Base-by-base conservation (phyloP, 2,329 filamentous ascomycete species). In the Scleromitrula shiraiana region DNA sequence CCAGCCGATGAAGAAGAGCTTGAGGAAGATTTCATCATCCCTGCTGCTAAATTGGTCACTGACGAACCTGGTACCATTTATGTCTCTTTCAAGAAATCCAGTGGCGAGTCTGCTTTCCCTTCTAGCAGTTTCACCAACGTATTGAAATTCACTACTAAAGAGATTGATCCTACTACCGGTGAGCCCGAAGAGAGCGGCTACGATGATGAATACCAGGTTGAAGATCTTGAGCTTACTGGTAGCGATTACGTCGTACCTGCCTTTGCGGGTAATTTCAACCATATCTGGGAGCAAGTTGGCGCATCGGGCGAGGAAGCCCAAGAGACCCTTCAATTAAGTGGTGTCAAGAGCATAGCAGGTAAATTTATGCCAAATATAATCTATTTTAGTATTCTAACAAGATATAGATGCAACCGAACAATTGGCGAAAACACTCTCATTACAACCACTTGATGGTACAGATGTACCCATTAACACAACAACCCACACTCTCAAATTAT, bases 141-240 rank as follows among this genome's bases (percentile, higher is more conserved):
- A 32, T 83, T 98, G 64, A 96, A 93, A 69, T 98, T 98, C 67
- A 96, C 89, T 15, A 93, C 85, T 73, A 97, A 96, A 71, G 93
- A 98, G 69, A 93, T 98, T 56, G 93, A 98, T 61, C 93, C 93
- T 5, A 85, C 85, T 22, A 95, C 88, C n/a, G 80, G 82, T 56
- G 89, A 96, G 68, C 87, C 91, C 0, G 93, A 98, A 67, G 89
- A 95, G 14, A 77, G 72, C 39, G 93, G 93, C 38, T 97, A 97
- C 66, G 91, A 97, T 45, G 93, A 98, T 62, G 93, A 98, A 70
- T 98, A 98, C 64, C 88, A 96, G 70, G 85, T 97, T 51, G 88
- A 93, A 53, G 89, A 96, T 64, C 81, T 97, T 52, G 90, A 96
- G 53, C 79, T 98, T 52, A 78, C 81, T 15, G 93, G 91, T 50